Percentiles rank a stretch among this genome's conserved stretches.
These are phyloP conservation scores for Ricinus communis DNA, from an alignment of 345 rosid species.

Conservation along the genomic window DNA sequence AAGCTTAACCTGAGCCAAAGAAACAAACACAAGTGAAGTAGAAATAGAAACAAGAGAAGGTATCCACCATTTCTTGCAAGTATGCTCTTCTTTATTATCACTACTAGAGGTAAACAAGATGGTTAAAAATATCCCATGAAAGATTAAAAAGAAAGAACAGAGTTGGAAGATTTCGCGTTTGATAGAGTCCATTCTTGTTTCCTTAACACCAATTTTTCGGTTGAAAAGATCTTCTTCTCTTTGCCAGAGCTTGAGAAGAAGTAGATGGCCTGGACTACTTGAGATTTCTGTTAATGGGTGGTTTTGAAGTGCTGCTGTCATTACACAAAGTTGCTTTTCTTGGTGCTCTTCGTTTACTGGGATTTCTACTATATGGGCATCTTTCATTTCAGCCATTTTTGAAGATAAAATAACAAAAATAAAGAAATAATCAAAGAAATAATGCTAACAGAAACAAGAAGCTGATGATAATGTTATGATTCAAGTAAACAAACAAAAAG, in stretches of 20 bases:
- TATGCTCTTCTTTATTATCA: constrained; percentile 4
- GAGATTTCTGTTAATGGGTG: constrained; percentile 94
- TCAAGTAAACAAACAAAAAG: constrained; percentile 12
- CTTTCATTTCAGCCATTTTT: constrained; percentile 57
- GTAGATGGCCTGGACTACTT: constrained; percentile 81
- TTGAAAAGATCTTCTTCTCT: constrained; percentile 73
- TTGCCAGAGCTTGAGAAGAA: constrained; percentile 91
- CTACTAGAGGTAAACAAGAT: constrained; percentile 60
- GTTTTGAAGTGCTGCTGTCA: constrained; percentile 62
- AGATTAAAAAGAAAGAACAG: constrained; percentile 66
- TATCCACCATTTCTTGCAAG: constrained; percentile 84
- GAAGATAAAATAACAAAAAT: background rate
- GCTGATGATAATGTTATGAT: background rate
- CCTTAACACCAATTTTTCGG: constrained; percentile 50
- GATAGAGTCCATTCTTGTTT: constrained; percentile 68
- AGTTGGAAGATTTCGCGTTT: constrained; percentile 83
- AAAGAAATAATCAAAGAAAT: background rate
- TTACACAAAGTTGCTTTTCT: constrained; percentile 37
- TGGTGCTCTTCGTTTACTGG: constrained; percentile 76
- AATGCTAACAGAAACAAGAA: background rate
- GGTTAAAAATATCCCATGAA: constrained; percentile 68
- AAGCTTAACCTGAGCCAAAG: constrained; percentile 68
- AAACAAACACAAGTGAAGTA: constrained; percentile 69
- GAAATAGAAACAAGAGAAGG: constrained; percentile 52
- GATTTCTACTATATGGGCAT: constrained; percentile 77